Conservation (phyloP, 139 green algal genomes). For the Volvox reticuliferus region DNA sequence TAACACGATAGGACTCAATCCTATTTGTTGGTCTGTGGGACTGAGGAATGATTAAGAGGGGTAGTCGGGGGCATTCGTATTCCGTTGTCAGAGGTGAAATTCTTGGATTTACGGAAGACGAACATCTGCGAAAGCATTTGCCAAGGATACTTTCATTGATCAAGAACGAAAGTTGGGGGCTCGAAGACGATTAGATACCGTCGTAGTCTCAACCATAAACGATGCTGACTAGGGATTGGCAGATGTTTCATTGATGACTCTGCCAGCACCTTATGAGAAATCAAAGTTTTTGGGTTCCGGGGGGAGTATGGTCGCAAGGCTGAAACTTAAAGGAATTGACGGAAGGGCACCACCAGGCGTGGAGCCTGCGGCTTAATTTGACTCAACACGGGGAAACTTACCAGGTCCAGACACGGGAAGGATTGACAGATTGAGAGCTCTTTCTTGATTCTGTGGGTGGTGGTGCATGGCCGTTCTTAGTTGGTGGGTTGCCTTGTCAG, state of each 20-base stretch:
- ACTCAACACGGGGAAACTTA: slow-evolving; percentile 97
- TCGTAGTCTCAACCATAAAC: slow-evolving; percentile 99
- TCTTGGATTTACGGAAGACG: slow-evolving; percentile 99
- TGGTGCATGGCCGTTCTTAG: slow-evolving; percentile 84
- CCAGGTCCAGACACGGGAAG: slow-evolving; percentile 96
- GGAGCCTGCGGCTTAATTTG: slow-evolving; percentile 97
- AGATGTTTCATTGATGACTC: slow-evolving; percentile 97
- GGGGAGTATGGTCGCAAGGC: slow-evolving; percentile 60
- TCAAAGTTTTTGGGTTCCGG: slow-evolving; percentile 93
- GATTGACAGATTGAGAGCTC: slow-evolving; percentile 97
- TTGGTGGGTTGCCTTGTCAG: slow-evolving; percentile 96
- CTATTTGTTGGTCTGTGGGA: slow-evolving; percentile 98
- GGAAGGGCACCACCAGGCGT: slow-evolving; percentile 95
- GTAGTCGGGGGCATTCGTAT: slow-evolving; percentile 99
- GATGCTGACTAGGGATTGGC: slow-evolving; percentile 98
- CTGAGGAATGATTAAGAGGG: slow-evolving; percentile 99
- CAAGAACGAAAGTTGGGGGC: slow-evolving; percentile 99
- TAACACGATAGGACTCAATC: slow-evolving; percentile 98
- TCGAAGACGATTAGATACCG: slow-evolving; percentile 99
- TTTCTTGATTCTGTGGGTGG: slow-evolving; percentile 96
- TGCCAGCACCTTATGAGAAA: slow-evolving; percentile 99
- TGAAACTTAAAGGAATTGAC: slow-evolving; percentile 96
- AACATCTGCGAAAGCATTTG: slow-evolving; percentile 99
- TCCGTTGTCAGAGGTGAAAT: slow-evolving; percentile 99
- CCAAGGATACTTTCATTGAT: slow-evolving; percentile 99